These are phyloP conservation scores for Daldinia caldariorum DNA, from an alignment of 495 filamentous ascomycete genomes.

Conservation along the genomic window DNA sequence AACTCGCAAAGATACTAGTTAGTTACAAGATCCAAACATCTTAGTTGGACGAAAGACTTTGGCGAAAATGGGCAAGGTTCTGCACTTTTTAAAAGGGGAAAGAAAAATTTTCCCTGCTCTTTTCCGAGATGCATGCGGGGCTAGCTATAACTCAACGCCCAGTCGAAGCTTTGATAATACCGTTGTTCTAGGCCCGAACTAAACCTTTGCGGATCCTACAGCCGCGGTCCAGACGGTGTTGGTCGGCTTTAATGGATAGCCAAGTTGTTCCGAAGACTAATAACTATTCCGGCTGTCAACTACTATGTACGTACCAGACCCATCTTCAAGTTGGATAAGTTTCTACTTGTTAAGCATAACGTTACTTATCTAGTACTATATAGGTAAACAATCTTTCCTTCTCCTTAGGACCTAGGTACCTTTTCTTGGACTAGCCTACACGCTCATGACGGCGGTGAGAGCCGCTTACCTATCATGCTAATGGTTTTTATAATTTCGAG, in stretches of 20 bases:
- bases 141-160: constrained; percentile 11
- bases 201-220: constrained; percentile 14
- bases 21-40: constrained; percentile 15
- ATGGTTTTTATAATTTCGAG: neutral
- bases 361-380: no score
- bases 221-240: neutral
- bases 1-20: neutral
- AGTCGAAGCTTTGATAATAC: constrained; percentile 17
- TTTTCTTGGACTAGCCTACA: neutral
- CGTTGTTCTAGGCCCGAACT: constrained; percentile 21
- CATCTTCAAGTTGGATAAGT: neutral
- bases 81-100: constrained; percentile 5
- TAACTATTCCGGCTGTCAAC: neutral
- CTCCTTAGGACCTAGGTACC: no score
- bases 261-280: constrained; percentile 4
- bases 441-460: neutral
- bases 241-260: constrained; percentile 2
- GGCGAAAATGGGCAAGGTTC: constrained; percentile 8
- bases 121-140: constrained; percentile 30
- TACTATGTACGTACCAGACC: no score
- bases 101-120: constrained; percentile 22
- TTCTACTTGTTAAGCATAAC: neutral
- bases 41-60: constrained; percentile 18
- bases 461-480: neutral
- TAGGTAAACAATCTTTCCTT: no score